Base-by-base conservation (phyloP, 352 stramenopile genomes). In the Phytopythium oedochilum region DNA sequence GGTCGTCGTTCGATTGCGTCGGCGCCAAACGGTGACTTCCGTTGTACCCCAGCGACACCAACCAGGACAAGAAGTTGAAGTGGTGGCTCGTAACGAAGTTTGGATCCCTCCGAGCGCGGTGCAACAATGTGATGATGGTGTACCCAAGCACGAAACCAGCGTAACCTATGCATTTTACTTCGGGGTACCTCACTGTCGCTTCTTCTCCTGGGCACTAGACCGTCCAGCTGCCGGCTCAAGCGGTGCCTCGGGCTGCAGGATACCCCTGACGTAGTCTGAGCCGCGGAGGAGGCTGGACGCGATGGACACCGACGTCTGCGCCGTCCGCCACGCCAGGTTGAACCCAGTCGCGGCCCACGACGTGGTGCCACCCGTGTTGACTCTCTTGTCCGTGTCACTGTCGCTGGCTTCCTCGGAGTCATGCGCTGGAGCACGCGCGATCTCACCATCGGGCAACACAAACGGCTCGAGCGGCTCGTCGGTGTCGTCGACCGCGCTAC, bases 241-340 rank as follows among this genome's bases (percentile, higher is more conserved):
- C 34, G n/a, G 44, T 32, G 23, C 14, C 28, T 32, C 45, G 20
- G 10, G 42, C 22, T 66, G 56, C 20, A 85, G 54, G 11, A 74
- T 62, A 43, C 71, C 60, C 35, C 54, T 61, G 45, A 77, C 70
- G 22, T 78, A 75, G 46, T 78, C 71, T 9, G 59, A 61, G 46
- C 70, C 70, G 23, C 70, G 55, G 22, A 83, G 82, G 12, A 88
- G 32, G 9, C 67, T 73, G 5, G 68, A 53, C 6, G 68, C 72
- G 32, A 88, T 64, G 22, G 77, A 66, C 52, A 69, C 71, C 8
- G 70, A 78, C 44, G 68, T 73, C 32, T 70, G 64, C 52, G 70
- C 57, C 35, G 72, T 83, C 40, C 73, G 70, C 61, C 70, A 77
- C n/a, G 72, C 68, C 35, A 78, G 46, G 2, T 57, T 65, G 51